These are phyloP conservation scores for Geranomyces variabilis DNA, from an alignment of 192 early-diverging fungal species.

Conservation along the genomic window DNA sequence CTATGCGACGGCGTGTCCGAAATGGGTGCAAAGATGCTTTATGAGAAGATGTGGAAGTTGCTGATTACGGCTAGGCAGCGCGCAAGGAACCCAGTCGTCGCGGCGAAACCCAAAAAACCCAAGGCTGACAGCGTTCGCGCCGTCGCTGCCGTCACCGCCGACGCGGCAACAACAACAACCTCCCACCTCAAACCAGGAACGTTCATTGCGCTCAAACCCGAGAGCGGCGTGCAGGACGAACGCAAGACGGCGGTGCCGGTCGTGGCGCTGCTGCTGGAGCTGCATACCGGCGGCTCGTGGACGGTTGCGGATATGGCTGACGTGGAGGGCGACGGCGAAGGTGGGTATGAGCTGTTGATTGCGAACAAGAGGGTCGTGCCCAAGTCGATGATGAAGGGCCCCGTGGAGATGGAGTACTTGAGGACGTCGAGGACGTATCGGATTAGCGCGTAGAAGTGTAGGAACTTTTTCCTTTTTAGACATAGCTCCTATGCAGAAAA, in stretches of 20 bases:
- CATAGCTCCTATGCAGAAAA: too few relatives aligned
- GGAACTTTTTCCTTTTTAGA: too few relatives aligned
- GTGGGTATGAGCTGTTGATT: not conserved
- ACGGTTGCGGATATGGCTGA: not conserved
- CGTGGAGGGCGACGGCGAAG: not conserved
- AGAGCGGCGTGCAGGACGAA: too few relatives aligned
- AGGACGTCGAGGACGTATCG: not conserved
- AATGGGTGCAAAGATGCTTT: slow-evolving; percentile 48
- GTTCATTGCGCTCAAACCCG: not conserved
- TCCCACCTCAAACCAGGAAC: not conserved
- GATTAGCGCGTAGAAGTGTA: too few relatives aligned
- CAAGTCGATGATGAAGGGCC: not conserved
- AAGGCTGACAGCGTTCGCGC: not conserved
- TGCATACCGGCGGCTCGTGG: not conserved
- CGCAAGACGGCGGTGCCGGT: not conserved
- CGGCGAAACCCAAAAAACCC: not conserved
- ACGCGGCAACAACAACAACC: not conserved
- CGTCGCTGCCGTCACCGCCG: not conserved
- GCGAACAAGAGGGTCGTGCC: not conserved
- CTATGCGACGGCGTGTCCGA: slow-evolving; percentile 28
- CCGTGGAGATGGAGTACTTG: not conserved
- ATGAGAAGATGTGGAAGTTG: slow-evolving; percentile 47
- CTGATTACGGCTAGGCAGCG: slow-evolving; percentile 37
- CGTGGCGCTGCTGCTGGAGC: not conserved
- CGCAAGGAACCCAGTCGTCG: slow-evolving; percentile 21